Base-by-base conservation (phyloP, 345 rosid genomes). In the Rhizophora apiculata region DNA sequence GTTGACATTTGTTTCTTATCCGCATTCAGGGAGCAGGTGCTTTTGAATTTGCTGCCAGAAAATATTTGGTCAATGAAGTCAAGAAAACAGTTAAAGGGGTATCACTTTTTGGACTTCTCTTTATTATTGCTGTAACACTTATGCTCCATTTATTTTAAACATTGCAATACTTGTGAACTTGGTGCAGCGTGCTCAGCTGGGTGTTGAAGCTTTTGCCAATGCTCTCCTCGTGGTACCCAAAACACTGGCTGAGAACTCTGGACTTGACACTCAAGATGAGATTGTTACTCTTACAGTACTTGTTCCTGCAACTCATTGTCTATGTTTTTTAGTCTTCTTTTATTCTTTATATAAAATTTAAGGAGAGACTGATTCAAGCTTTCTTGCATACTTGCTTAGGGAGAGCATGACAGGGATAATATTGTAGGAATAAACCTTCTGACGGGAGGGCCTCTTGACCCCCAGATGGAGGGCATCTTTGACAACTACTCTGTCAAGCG, bases 211-310 rank as follows among this genome's bases (percentile, higher is more conserved):
- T 64, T 92, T 95, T 79, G 99, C 97, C 2, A 87, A 92, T 61
- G 96, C 98, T 48, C 98, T 95, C 78, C 99, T 92, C n/a, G 96
- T 86, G 78, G 84, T 92, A 30, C 99, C 99, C 15, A 95, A 95
- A 85, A 95, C 94, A 21, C 92, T 95, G 30, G 98, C 98, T 68
- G 99, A 92, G 76, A 95, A 95, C 73, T 85, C 98, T 18, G 98
- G 98, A 22, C 92, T 95, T 57, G 99, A 95, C 78, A 92, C 96
- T 32, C 99, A 92, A 80, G 99, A 95, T 60, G 98, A 87, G 78
- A 84, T 95, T 76, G 88, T 92, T 79, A 67, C 91, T 73, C 89
- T 95, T 22, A 87, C 86, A 83, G 99, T 95, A 84, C 11, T 37
- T 58, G 62, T 36, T 3, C 13, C 9, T 46, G 52, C 16, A 9